Percentiles rank a stretch among this genome's conserved stretches.
Conservation (phyloP, 495 filamentous ascomycete species). For the Diplogelasinospora grovesii region DNA sequence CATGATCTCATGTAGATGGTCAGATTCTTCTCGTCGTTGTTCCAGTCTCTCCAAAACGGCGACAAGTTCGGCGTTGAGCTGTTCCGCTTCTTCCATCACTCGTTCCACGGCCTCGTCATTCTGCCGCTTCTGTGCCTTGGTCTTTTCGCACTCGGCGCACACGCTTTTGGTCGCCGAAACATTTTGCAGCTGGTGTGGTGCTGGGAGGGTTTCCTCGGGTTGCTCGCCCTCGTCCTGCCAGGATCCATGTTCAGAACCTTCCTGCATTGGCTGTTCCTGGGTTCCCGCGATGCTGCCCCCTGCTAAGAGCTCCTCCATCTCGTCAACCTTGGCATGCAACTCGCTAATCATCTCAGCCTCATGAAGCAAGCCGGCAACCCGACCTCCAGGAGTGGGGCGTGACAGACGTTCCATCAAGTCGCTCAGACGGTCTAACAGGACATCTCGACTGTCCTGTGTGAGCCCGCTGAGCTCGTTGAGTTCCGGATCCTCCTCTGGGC, state of each 20-base stretch:
- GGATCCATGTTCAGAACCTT: neutral
- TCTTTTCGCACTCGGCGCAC: too few species aligned
- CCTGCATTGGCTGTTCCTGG: neutral
- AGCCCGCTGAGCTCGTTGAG: slow-evolving; percentile 11
- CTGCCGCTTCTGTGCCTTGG: slow-evolving; percentile 2
- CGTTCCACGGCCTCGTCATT: slow-evolving; percentile 24
- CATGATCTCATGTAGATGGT: slow-evolving; percentile 49
- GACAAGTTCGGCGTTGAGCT: slow-evolving; percentile 32
- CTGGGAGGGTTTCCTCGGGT: neutral
- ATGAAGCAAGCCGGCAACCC: too few species aligned
- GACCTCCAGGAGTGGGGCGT: too few species aligned
- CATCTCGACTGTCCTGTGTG: slow-evolving; percentile 40
- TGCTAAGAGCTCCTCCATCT: slow-evolving; percentile 36
- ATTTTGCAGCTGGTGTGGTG: neutral
- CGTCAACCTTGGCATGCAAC: slow-evolving; percentile 38
- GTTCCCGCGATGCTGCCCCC: too few species aligned
- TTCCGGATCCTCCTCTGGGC: too few species aligned
- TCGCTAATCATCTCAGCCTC: slow-evolving; percentile 24
- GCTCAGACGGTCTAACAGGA: slow-evolving; percentile 42
- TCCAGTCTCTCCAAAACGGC: slow-evolving; percentile 31
- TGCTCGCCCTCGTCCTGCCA: neutral
- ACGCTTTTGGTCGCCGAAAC: neutral
- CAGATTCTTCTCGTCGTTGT: slow-evolving; percentile 43
- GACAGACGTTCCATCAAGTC: slow-evolving; percentile 36
- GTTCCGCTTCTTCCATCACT: slow-evolving; percentile 35